These are phyloP conservation scores for Aspergillus baeticus DNA, from an alignment of 495 filamentous ascomycete genomes.

Conservation along the genomic window DNA sequence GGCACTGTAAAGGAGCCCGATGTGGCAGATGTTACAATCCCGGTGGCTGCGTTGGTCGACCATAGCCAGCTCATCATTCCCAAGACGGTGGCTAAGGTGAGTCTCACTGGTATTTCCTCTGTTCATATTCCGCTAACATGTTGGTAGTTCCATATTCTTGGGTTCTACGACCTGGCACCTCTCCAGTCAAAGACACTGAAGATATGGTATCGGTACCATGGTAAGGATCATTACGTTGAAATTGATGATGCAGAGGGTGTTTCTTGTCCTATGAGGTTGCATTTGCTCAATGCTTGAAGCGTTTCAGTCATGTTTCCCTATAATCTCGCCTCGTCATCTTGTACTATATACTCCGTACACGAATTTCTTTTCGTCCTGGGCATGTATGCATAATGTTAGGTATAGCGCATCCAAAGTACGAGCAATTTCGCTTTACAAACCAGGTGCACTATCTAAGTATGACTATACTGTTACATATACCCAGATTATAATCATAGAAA, in stretches of 20 bases:
- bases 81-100: constrained; percentile 40
- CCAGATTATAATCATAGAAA: no score
- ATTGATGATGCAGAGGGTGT: constrained; percentile 45
- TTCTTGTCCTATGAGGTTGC: constrained; percentile 38
- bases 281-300: constrained; percentile 20
- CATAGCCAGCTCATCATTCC: constrained; percentile 47
- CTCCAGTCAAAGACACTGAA: constrained; percentile 49
- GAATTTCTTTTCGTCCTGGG: no score
- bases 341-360: no score
- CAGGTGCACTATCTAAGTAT: no score
- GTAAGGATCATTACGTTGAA: constrained; percentile 43
- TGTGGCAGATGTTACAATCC: constrained; percentile 46
- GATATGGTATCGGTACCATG: constrained; percentile 53
- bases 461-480: no score
- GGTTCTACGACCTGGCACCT: constrained; percentile 59
- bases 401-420: no score
- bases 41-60: constrained; percentile 48
- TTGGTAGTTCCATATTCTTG: constrained; percentile 48
- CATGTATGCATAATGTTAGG: no score
- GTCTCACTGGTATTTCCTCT: not conserved
- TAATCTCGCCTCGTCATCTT: not conserved
- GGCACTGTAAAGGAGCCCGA: constrained; percentile 25
- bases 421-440: no score
- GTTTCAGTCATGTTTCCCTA: not conserved
- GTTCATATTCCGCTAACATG: constrained; percentile 13